Base-by-base conservation (phyloP, 257 asterid species). In the Petunia secreta region DNA sequence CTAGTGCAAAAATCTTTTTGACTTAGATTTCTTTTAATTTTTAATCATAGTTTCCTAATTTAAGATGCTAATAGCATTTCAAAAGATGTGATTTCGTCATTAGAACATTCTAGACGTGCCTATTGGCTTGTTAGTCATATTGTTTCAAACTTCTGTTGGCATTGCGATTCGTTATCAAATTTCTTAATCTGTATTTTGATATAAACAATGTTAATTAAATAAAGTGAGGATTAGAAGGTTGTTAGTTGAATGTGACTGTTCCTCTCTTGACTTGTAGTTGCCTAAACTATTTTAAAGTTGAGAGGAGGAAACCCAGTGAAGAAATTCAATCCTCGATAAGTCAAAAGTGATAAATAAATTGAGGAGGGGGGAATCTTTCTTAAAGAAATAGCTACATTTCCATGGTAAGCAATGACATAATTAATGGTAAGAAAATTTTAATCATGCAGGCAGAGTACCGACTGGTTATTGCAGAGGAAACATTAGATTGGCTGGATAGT, bases 241-340 rank as follows among this genome's bases (percentile, higher is more conserved):
- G 8, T 37, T 16, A 37, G 48, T 64, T 63, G 71, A 63, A 38
- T 38, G 38, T 11, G 48, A 38, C 71, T 11, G n/a, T 43, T n/a
- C 37, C 57, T 43, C 75, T n/a, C 6, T 41, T 43, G 57, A 68
- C 75, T 25, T 68, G 40, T 68, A n/a, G 75, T 44, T 68, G n/a
- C 40, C 38, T 16, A 68, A 67, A 43, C 36, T 43, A 43, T 1
- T 43, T 43, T 67, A 67, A 68, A 68, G 44, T 68, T 16, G 4
- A 7, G 38, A 15, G 54, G 38, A 15, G 54, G 10, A 50, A 1
- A 50, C 55, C 14, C 55, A 8, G 55, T 7, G 14, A 52, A 52
- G 4, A 50, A 58, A 58, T 58, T 58, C n/a, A 58, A 58, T 15
- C 37, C 9, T 58, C n/a, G n/a, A 58, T 58, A 58, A 58, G 36